These are phyloP conservation scores for Trichoderma pleuroti DNA, from an alignment of 2,329 filamentous ascomycete species.

Conservation along the genomic window DNA sequence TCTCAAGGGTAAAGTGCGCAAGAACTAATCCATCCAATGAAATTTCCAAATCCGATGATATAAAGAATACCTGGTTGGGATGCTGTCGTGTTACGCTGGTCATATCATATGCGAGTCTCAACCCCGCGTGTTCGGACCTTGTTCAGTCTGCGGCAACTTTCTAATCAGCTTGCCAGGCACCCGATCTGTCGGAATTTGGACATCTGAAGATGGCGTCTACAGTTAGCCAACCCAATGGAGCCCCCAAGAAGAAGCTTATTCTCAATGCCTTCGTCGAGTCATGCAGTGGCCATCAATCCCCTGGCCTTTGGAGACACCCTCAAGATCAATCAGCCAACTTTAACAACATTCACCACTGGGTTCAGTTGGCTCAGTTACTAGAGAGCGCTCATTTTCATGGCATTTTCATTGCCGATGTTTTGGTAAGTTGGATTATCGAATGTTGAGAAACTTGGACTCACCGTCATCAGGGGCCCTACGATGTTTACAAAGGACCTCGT, in stretches of 20 bases:
- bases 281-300: conserved; percentile 45
- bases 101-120: not conserved
- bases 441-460: not conserved
- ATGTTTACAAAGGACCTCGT: conserved; percentile 61
- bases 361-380: conserved; percentile 41
- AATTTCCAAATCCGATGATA: not conserved
- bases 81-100: not conserved
- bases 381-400: conserved; percentile 57
- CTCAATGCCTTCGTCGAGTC: conserved; percentile 43
- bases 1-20: not conserved
- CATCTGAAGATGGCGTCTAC: not conserved
- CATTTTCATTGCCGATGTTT: conserved; percentile 64
- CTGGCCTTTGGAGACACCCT: conserved; percentile 56
- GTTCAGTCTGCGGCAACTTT: not conserved
- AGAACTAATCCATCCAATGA: not conserved
- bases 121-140: not conserved
- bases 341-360: conserved; percentile 58
- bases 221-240: not conserved
- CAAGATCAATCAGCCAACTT: conserved; percentile 60
- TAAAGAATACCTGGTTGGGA: not conserved
- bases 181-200: not conserved
- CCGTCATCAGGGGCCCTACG: conserved; percentile 52
- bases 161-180: not conserved
- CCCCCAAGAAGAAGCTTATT: conserved; percentile 38
- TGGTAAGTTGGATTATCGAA: conserved; percentile 21